Evolutionary conservation across 2,329 filamentous ascomycete genomes (phyloP), one percentile per base, ranked within the genome.

Genomic region (Hypoxylon sp.): DNA sequence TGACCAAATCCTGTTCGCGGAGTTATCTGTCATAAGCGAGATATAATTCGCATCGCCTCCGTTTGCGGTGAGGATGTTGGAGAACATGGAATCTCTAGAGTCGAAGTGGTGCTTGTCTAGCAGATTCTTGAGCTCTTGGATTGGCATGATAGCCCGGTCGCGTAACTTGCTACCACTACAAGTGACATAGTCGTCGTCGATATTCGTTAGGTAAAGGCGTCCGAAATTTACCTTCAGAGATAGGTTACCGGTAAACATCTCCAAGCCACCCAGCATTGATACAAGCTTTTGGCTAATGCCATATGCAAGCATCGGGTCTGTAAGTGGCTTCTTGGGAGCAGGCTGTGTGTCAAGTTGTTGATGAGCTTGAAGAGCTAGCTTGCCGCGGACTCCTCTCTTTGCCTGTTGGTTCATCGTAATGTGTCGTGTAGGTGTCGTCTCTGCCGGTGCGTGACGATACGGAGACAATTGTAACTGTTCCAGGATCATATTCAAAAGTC

Each of bases 11-110:
- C 52, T 62, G 5, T 63, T 55, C 1, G 65, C 68, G 11, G 11
- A 19, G n/a, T 24, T 13, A 13, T 68, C 62, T 6, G 44, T 51
- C 6, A 70, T 55, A 6, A 24, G 46, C 30, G 65, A 56, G 24
- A 72, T 64, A n/a, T 65, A 65, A 5, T 73, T 72, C 2, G 68
- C 68, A 26, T 74, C 73, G 2, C 48, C 67, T 3, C 69, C 70
- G 17, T 69, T 43, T 11, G 50, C 53, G 1, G 64, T 69, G 11
- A 71, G 53, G 3, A 71, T 65, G 3, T 62, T 62, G 0, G 64
- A 66, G 11, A 66, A 68, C 2, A 65, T 46, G 5, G 65, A 19
- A 15, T 64, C 56, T 32, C 28, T 24, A 7, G 52, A 22, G 3
- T 19, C 43, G 3, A 46, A 24, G 17, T 68, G 58, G 4, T 62